Base-by-base conservation (phyloP, 129 eudicot genomes). In the Artemisia annua region DNA sequence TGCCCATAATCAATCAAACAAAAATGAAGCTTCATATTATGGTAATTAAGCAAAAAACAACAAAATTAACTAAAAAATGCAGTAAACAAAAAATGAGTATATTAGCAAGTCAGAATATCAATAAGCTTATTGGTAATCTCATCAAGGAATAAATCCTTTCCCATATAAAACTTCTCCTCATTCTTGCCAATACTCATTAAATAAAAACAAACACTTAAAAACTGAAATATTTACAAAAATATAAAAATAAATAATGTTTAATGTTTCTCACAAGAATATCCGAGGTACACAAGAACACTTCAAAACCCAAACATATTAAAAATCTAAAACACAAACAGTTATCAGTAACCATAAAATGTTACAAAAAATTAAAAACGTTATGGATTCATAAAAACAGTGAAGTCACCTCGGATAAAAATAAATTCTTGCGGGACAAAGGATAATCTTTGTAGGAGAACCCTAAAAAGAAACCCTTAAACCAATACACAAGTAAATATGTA, bases 361-460 rank as follows among this genome's bases (percentile, higher is more conserved):
- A 2, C 35, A 70, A 52, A 70, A 11, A 0, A n/a, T 10, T 70
- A 51, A 11, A 51, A 11, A 39, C 3, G 16, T 52, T 44, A 35
- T 0, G 16, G 76, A 51, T 51, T 63, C 17, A 15, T 43, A 1
- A 43, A 0, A 71, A 32, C 54, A 64, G 61, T 54, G 78, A 44
- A 71, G 6, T 71, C 54, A 48, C 63, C 73, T 71, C 62, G 20
- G 15, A 46, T 53, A 0, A 53, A 54, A 8, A 4, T 11, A 7
- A 7, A 52, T 17, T 64, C 53, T 48, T 30, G 54, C 13, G 1
- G 82, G 44, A 63, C 51, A 3, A 44, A 32, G 60, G 22, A 51
- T 66, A 4, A 20, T 53, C 82, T 83, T 83, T 70, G 22, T 5
- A 91, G 91, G 97, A 91, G 62, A 85, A 88, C 95, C 97, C 97